A percentile compares a stretch with the other conserved stretches of the same genome.
These are phyloP conservation scores for Xylariales sp. DNA, from an alignment of 2,329 filamentous ascomycete species.

Conservation along the genomic window DNA sequence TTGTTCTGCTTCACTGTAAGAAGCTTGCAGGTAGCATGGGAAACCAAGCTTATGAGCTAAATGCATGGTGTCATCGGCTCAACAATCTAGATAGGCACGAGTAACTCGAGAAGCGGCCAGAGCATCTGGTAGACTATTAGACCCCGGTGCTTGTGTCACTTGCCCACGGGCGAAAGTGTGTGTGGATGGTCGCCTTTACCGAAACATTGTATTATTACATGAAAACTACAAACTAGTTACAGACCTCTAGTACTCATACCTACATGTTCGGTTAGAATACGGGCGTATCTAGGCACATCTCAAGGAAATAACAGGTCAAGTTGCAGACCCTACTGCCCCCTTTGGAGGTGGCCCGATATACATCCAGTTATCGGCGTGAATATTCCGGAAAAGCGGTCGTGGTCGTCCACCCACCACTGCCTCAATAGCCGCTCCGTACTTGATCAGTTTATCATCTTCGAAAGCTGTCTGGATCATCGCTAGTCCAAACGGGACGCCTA, in stretches of 20 bases:
- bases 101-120: not conserved
- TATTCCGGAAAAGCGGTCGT: conserved; percentile 19
- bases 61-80: not conserved
- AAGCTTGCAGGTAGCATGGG: not conserved
- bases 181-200: not conserved
- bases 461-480: conserved; percentile 36
- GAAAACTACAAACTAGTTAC: not conserved
- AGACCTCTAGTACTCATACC: not conserved
- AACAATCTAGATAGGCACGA: not conserved
- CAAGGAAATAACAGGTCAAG: not conserved
- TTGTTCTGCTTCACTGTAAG: not conserved
- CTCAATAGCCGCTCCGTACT: conserved; percentile 34
- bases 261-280: too few relatives aligned
- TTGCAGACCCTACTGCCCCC: not conserved
- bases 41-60: not conserved
- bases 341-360: conserved; percentile 25
- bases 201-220: not conserved
- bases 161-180: not conserved
- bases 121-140: not conserved
- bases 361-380: conserved; percentile 26
- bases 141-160: not conserved
- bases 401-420: conserved; percentile 9
- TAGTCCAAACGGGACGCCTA: conserved; percentile 36
- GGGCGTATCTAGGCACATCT: too few relatives aligned
- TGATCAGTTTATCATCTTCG: conserved; percentile 32